Evolutionary conservation across 768 basidiomycete genomes (phyloP), one percentile per base, ranked within the genome.

Genomic region (Paxillus rubicundulus): DNA sequence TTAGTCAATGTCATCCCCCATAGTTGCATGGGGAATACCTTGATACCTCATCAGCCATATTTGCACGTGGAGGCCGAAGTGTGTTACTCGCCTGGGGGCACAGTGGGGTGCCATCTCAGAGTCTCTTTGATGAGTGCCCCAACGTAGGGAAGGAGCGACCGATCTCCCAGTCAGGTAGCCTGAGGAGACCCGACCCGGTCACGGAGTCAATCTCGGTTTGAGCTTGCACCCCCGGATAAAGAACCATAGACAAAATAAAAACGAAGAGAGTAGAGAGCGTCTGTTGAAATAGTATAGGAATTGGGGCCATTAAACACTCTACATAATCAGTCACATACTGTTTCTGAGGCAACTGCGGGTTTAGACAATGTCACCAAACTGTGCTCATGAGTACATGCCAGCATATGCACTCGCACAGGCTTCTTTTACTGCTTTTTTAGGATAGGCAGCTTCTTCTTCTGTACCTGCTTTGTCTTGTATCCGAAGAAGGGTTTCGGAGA

Each of bases 1-100:
- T 42, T 71, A 64, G 52, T 78, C 77, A 14, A 70, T 49, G 45
- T 76, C 77, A 49, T 77, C 74, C 33, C 70, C 59, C 2, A 73
- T 72, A 4, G 61, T 54, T 14, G 61, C 55, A 45, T 72, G 73
- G 6, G 69, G 65, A n/a, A 70, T 50, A 5, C 66, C 69, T 64
- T 40, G 18, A 17, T 28, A 20, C 27, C 18, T 9, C 2, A 24
- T 21, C 4, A 9, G 53, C 45, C 34, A 44, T 38, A 47, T 34
- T 14, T n/a, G 12, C 0, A 12, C 13, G 12, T 7, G 3, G 12
- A 20, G 14, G 41, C 18, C 24, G 17, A 8, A 20, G 27, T 5
- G 21, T 27, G 20, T 9, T 14, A 33, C 52, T 52, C 42, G 54
- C 62, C 55, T 8, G 58, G 46, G 20, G 55, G 58, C 12, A 14